Conservation (phyloP, 805 yeast species). For the Limtongozyma cylindracea region DNA sequence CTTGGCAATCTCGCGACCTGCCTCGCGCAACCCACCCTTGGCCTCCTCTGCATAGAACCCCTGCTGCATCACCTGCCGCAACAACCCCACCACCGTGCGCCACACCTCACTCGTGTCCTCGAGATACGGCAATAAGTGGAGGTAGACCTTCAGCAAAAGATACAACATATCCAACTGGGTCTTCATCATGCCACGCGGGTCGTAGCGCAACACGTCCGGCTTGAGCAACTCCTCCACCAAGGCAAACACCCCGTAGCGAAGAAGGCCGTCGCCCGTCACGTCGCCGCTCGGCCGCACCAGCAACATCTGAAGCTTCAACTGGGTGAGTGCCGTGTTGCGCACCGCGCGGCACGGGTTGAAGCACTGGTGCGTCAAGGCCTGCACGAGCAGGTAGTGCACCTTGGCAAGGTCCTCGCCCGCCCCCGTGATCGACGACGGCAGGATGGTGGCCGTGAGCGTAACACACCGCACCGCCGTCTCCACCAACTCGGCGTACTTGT, state of each 20-base stretch:
- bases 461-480: slow-evolving; percentile 36
- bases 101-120: too few species aligned
- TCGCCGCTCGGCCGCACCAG: slow-evolving; percentile 11
- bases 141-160: slow-evolving; percentile 31
- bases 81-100: too few species aligned
- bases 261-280: slow-evolving; percentile 24
- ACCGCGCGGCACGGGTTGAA: slow-evolving; percentile 69
- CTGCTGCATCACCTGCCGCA: too few species aligned
- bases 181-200: slow-evolving; percentile 30
- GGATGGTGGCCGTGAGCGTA: slow-evolving; percentile 26
- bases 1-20: too few species aligned
- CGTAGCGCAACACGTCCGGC: slow-evolving; percentile 32
- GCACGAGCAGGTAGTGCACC: slow-evolving; percentile 34
- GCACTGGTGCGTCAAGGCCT: slow-evolving; percentile 75
- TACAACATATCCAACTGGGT: slow-evolving; percentile 47
- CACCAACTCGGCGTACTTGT: slow-evolving; percentile 6
- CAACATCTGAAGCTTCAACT: slow-evolving; percentile 27
- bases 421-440: slow-evolving; percentile 10
- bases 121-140: too few species aligned
- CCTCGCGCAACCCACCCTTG: too few species aligned
- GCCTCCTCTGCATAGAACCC: too few species aligned
- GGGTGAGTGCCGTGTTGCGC: slow-evolving; percentile 34
- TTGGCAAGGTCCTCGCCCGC: too few species aligned
- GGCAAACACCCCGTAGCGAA: slow-evolving; percentile 58
- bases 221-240: slow-evolving; percentile 38